These are phyloP conservation scores for Sugiyamaella xylanicola DNA, from an alignment of 1,139 yeast genomes.

Conservation along the genomic window DNA sequence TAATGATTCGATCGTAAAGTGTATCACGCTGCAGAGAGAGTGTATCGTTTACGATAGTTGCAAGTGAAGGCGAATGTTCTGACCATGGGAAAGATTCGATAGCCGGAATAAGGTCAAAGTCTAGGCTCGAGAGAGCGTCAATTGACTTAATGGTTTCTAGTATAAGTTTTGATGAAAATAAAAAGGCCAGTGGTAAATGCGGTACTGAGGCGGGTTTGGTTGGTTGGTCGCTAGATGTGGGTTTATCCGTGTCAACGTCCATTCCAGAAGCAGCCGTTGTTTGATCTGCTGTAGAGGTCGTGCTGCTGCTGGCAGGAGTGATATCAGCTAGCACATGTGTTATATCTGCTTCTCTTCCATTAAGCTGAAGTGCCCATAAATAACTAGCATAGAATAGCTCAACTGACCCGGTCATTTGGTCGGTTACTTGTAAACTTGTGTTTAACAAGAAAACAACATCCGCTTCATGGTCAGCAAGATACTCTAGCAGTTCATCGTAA, in stretches of 20 bases:
- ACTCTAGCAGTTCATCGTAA: conserved; percentile 12
- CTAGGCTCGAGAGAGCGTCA: conserved; percentile 8
- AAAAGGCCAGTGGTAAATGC: no score
- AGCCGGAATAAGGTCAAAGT: conserved; percentile 4
- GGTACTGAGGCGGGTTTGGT: no score
- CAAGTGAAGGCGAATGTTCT: conserved; percentile 4
- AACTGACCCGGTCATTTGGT: background rate
- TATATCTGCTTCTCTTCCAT: conserved; percentile 13
- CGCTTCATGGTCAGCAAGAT: conserved; percentile 14
- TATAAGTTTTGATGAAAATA: conserved; percentile 8
- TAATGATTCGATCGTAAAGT: conserved; percentile 6
- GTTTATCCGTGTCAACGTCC: background rate
- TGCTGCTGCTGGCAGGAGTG: background rate
- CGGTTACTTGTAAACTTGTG: background rate
- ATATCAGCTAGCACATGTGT: conserved; percentile 6
- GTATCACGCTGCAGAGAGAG: conserved; percentile 1
- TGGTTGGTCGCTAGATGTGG: no score
- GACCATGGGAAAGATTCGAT: conserved; percentile 11
- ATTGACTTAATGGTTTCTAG: background rate
- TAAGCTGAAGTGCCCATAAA: conserved; percentile 21
- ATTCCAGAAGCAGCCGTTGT: background rate
- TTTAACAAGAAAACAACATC: background rate
- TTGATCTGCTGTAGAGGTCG: no score
- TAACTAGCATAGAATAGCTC: conserved; percentile 21
- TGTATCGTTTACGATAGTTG: conserved; percentile 11